Evolutionary conservation across 1,284 basidiomycete genomes (phyloP).

Genomic region (Mrakiaceae sp.): DNA sequence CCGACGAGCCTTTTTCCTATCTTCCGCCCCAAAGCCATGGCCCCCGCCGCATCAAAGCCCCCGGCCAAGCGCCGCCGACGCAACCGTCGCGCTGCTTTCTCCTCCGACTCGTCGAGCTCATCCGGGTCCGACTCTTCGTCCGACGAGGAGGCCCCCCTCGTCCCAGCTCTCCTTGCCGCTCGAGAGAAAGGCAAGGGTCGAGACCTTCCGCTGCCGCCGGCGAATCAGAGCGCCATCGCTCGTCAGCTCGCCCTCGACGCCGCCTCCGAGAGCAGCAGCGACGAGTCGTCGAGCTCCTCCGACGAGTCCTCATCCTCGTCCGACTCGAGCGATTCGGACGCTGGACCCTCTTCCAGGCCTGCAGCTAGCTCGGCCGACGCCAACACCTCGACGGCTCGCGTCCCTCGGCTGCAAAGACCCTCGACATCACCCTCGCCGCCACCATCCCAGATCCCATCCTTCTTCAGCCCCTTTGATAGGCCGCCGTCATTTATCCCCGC

Average conservation of each 20-base stretch:
- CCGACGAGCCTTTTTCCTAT: no score
- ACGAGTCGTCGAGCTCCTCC: constrained; percentile 3
- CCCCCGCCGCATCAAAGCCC: no score
- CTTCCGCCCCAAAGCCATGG: no score
- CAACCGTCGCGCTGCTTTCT: no score
- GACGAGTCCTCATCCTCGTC: not conserved
- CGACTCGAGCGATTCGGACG: not conserved
- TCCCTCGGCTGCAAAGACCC: not conserved
- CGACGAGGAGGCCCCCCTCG: constrained; percentile 17
- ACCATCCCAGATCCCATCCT: constrained; percentile 8
- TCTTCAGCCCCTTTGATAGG: constrained; percentile 4
- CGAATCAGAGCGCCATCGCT: not conserved
- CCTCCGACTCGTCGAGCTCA: no score
- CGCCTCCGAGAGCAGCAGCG: not conserved
- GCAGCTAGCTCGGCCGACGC: not conserved
- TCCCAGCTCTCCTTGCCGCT: constrained; percentile 13
- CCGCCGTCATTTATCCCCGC: constrained; percentile 12
- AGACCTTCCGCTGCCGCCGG: not conserved
- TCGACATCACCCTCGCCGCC: constrained; percentile 12
- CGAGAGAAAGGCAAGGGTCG: constrained; percentile 7
- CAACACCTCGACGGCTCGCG: not conserved
- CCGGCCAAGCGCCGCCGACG: no score
- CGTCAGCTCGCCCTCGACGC: constrained; percentile 1
- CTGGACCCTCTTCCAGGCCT: not conserved
- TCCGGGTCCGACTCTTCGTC: no score